phyloP scores from a whole-genome alignment of 176 grass and related monocot species.

The Saccharum officinarum region DNA sequence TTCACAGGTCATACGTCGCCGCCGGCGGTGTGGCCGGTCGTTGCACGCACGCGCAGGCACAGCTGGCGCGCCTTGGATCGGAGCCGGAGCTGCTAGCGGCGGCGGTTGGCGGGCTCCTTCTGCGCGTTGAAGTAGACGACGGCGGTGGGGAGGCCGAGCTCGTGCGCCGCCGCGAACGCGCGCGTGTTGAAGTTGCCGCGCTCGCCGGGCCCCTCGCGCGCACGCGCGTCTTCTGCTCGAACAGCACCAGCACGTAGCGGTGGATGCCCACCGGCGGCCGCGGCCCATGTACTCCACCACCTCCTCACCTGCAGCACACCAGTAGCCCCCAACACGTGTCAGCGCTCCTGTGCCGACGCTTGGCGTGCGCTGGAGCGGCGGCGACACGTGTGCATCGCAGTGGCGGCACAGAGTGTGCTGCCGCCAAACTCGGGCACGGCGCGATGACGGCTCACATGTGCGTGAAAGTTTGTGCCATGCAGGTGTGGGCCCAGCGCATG shows the following conservation, averaged over 20 bases:
- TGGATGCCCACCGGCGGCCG: conserved; percentile 77
- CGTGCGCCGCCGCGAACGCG: conserved; percentile 49
- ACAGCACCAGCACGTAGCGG: conserved; percentile 75
- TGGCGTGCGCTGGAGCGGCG: neutral
- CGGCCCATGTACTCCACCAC: conserved; percentile 64
- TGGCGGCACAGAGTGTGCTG: neutral
- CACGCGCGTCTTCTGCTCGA: conserved; percentile 70
- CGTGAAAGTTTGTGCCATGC: conserved; percentile 21
- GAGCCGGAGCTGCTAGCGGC: conserved; percentile 30
- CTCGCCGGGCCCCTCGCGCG: neutral
- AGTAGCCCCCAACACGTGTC: neutral
- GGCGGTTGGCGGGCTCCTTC: conserved; percentile 64
- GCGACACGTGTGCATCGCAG: neutral
- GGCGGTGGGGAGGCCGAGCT: conserved; percentile 73
- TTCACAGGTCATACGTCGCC: neutral
- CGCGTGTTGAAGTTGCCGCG: conserved; percentile 71
- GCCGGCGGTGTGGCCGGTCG: neutral
- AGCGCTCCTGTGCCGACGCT: neutral
- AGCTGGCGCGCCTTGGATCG: neutral
- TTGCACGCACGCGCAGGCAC: neutral
- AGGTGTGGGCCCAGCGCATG: neutral
- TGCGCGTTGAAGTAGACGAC: conserved; percentile 89
- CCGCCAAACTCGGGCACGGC: conserved; percentile 16
- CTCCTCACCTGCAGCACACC: conserved; percentile 51
- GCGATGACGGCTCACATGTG: neutral